phyloP scores from a whole-genome alignment of 1,139 yeast genomes.

The Diutina neorugosa region DNA sequence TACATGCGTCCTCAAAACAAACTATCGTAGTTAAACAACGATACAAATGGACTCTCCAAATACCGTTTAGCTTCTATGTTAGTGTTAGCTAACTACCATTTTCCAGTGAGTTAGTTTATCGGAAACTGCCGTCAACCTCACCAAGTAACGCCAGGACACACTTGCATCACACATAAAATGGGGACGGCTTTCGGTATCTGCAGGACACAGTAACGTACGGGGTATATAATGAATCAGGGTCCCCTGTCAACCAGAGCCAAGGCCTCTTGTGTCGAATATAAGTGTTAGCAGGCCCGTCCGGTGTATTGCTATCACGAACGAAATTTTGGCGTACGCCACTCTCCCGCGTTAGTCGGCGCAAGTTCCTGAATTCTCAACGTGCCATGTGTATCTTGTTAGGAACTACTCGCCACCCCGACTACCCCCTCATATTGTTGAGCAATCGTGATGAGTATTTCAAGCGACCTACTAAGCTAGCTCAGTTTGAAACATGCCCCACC shows the following conservation, averaged over 20 bases:
- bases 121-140: not conserved
- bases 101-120: not conserved
- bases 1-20: not conserved
- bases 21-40: not conserved
- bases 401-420: constrained; percentile 49
- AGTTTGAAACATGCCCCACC: constrained; percentile 7
- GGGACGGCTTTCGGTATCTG: not conserved
- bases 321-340: not conserved
- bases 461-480: constrained; percentile 59
- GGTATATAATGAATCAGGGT: not conserved
- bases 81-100: not conserved
- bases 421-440: constrained; percentile 59
- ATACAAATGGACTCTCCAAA: too few species aligned
- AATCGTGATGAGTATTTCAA: constrained; percentile 78
- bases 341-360: not conserved
- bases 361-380: not conserved
- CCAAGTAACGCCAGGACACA: not conserved
- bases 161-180: not conserved
- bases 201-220: not conserved
- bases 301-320: not conserved
- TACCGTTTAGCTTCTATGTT: not conserved
- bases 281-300: not conserved
- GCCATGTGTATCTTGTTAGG: constrained; percentile 56
- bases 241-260: not conserved
- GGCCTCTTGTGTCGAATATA: not conserved